Evolutionary conservation across 345 rosid genomes (phyloP).

Genomic region (Gossypium herbaceum): DNA sequence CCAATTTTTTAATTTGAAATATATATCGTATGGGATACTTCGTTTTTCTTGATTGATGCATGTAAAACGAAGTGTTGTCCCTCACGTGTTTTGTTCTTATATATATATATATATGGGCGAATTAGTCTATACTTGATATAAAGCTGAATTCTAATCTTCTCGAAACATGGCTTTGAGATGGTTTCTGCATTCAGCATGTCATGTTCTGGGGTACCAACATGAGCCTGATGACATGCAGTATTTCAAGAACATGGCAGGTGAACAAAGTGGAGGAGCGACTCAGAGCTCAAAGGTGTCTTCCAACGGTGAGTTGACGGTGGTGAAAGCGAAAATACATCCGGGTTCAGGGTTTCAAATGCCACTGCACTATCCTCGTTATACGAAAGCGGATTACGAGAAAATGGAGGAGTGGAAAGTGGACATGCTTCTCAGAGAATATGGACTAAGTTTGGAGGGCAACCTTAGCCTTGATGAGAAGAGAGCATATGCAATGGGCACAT

Average conservation of each 20-base stretch:
- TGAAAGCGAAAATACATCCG: not conserved
- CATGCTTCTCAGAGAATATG: constrained; percentile 54
- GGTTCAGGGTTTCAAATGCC: not conserved
- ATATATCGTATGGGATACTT: not conserved
- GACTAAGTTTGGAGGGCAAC: constrained; percentile 35
- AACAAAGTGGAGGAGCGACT: constrained; percentile 1
- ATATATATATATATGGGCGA: not conserved
- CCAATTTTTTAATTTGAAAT: not conserved
- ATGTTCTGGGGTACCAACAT: constrained; percentile 33
- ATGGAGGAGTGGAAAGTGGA: constrained; percentile 80
- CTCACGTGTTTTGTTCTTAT: not conserved
- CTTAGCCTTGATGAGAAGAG: constrained; percentile 44
- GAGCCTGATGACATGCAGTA: not conserved
- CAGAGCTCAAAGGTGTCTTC: constrained; percentile 5
- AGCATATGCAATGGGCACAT: constrained; percentile 52
- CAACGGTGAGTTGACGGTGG: not conserved
- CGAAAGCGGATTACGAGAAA: constrained; percentile 22
- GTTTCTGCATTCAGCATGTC: constrained; percentile 45
- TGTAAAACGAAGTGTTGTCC: not conserved
- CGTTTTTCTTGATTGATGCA: constrained; percentile 5
- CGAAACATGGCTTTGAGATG: constrained; percentile 22
- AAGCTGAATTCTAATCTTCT: not conserved
- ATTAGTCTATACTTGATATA: not conserved
- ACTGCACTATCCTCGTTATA: not conserved
- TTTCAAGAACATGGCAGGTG: not conserved